Base-by-base conservation (phyloP, 2,329 filamentous ascomycete genomes). In the Hypoxylon sp. region DNA sequence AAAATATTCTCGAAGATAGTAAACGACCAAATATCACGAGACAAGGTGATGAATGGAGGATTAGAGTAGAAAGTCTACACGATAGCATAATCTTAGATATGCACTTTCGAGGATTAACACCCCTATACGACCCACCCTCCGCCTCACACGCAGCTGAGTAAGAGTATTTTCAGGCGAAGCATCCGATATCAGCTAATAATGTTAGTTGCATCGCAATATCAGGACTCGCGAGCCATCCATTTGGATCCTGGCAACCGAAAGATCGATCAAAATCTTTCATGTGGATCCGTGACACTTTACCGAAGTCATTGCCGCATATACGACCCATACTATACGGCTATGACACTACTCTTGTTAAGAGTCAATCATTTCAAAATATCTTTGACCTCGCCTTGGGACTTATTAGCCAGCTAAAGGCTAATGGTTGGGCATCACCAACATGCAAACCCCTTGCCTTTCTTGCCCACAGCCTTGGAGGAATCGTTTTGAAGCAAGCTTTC, bases 401-500 rank as follows among this genome's bases (percentile, higher is more conserved):
- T 2, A 63, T 74, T 27, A 21, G 57, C 1, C 52, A 62, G 1
- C 68, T 77, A 13, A 58, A 60, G 13, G 48, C 72, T 3, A 55
- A 70, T 19, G 73, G 72, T 0, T 75, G 69, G 67, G 39, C 42
- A 0, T 65, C 62, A n/a, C 58, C 62, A 3, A 56, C 57, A 1
- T 59, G 67, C 7, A 75, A 73, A 24, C 72, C 72, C 7, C 39
- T 76, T 11, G 47, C 69, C 1, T 77, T 76, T 17, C 67, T 77
- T 2, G 75, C 74, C 3, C 75, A 77, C 44, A 77, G 75, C 35
- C 68, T 77, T 19, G 75, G 75, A 3, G 75, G 75, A 2, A 58
- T 77, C 13, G 69, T 77, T 6, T 54, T 76, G 10, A 76, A 75
- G 31, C 65, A 76, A n/a, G 68, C 72, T 3, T 52, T 76, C n/a